Percentiles rank a stretch among this genome's conserved stretches.
Evolutionary conservation across 345 rosid genomes (phyloP).

Genomic region (Bretschneidera sinensis): DNA sequence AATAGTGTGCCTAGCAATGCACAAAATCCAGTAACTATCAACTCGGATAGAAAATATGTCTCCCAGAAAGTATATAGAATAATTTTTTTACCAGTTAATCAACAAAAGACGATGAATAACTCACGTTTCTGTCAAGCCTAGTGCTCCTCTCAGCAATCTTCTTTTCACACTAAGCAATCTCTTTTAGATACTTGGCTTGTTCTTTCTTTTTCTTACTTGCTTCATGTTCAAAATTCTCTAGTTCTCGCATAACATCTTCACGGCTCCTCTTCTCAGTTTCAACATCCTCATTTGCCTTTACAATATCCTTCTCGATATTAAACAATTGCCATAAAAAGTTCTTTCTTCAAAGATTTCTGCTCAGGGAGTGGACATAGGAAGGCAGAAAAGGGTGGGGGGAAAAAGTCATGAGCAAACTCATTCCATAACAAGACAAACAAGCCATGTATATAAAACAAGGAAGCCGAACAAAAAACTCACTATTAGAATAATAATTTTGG

Average conservation of each 20-base stretch:
- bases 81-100: not conserved
- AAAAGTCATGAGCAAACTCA: not conserved
- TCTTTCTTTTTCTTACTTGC: constrained; percentile 64
- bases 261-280: constrained; percentile 60
- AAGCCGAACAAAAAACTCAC: constrained; percentile 1
- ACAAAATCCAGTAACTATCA: not conserved
- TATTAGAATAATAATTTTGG: constrained; percentile 6
- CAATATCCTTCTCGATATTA: constrained; percentile 67
- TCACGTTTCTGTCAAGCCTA: constrained; percentile 68
- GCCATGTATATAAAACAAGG: constrained; percentile 3
- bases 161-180: constrained; percentile 68
- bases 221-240: constrained; percentile 60
- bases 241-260: constrained; percentile 56
- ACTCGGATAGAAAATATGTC: not conserved
- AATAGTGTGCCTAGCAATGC: not conserved
- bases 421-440: constrained; percentile 5
- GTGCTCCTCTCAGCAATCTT: constrained; percentile 70
- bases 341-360: constrained; percentile 88
- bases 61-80: not conserved
- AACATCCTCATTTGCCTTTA: constrained; percentile 53
- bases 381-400: constrained; percentile 1
- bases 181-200: constrained; percentile 75
- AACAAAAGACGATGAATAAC: constrained; percentile 22
- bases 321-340: constrained; percentile 80
- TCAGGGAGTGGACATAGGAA: constrained; percentile 11